Conservation (phyloP, 352 stramenopile species). For the Pythium coloratum region DNA sequence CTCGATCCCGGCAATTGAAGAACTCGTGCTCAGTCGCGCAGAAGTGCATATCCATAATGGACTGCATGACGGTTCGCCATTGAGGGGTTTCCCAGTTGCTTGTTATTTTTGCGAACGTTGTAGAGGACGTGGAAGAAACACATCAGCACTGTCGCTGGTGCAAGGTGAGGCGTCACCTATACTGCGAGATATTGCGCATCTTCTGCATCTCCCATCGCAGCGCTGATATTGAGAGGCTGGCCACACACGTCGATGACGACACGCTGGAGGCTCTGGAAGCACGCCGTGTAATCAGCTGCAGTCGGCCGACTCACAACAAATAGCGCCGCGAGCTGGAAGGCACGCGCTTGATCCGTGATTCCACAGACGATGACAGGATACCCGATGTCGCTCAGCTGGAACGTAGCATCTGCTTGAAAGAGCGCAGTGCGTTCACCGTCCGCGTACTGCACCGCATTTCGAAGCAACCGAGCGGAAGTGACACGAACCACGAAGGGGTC, state of each 20-base stretch:
- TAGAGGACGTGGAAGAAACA: conserved; percentile 11
- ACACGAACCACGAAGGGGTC: background rate
- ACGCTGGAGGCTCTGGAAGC: background rate
- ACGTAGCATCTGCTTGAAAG: background rate
- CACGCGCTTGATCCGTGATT: background rate
- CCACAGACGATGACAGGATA: conserved; percentile 11
- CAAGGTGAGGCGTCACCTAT: background rate
- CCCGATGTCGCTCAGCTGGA: conserved; percentile 8
- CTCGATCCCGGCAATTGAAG: too few species aligned
- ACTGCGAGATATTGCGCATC: background rate
- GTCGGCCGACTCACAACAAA: conserved; percentile 4
- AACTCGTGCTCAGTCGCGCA: background rate
- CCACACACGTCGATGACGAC: background rate
- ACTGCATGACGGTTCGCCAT: background rate
- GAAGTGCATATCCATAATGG: conserved; percentile 8
- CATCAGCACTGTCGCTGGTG: background rate
- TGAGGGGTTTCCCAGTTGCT: too few species aligned
- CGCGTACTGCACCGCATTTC: background rate
- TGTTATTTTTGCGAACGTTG: background rate
- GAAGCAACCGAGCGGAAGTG: background rate
- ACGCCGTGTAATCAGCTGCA: background rate
- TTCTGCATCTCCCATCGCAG: background rate
- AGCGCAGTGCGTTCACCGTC: background rate
- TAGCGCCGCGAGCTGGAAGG: background rate
- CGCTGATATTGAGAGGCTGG: background rate